phyloP scores from a whole-genome alignment of 176 grass and related monocot species.

The Tillandsia leiboldiana region DNA sequence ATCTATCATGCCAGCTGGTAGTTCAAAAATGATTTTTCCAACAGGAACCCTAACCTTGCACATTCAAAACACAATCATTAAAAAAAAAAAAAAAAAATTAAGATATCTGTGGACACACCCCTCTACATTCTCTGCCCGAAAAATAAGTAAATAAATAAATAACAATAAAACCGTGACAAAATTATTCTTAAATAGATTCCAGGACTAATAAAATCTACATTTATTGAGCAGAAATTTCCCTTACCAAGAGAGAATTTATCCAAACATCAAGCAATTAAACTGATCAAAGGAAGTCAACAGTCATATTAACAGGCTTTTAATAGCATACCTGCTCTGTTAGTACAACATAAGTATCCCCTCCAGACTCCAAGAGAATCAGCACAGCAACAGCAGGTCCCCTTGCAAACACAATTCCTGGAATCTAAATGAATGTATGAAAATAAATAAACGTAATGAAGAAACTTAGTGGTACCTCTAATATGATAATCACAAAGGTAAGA shows the following conservation, averaged over 20 bases:
- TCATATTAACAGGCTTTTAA: background rate
- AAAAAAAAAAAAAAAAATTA: background rate
- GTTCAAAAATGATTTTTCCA: constrained; percentile 70
- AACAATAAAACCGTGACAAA: background rate
- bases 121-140: too few relatives aligned
- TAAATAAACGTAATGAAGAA: constrained; percentile 2
- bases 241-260: background rate
- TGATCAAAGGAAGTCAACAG: background rate
- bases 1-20: constrained; percentile 94
- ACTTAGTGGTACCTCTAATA: too few relatives aligned
- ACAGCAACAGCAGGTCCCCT: constrained; percentile 83
- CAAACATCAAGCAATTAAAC: background rate
- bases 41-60: constrained; percentile 72
- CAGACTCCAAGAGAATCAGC: constrained; percentile 75
- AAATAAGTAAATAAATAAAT: too few relatives aligned
- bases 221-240: background rate
- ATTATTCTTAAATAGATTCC: background rate
- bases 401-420: constrained; percentile 97
- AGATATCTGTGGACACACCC: too few relatives aligned
- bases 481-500: too few relatives aligned
- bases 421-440: constrained; percentile 35
- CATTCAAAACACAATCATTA: background rate
- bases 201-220: background rate
- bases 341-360: constrained; percentile 59
- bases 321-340: constrained; percentile 71